A percentile compares a stretch with the other conserved stretches of the same genome.
These are phyloP conservation scores for Gaultheria prostrata DNA, from an alignment of 148 eudicot species.

Conservation along the genomic window DNA sequence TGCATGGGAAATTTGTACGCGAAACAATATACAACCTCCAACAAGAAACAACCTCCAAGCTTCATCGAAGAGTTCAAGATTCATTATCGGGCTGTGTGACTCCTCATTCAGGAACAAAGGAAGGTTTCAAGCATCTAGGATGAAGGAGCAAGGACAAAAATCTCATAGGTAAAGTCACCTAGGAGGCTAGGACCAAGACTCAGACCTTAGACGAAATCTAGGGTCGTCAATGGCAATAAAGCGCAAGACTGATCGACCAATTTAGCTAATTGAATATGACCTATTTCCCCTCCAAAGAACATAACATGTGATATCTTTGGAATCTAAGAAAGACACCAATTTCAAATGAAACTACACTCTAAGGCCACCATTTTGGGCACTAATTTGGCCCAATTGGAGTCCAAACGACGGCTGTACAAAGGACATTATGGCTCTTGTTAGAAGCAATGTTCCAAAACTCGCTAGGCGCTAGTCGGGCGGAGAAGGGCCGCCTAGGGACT, in stretches of 20 bases:
- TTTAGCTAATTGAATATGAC: not conserved
- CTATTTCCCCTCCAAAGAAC: not conserved
- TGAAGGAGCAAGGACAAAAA: constrained; percentile 6
- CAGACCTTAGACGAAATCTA: not conserved
- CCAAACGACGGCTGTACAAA: not conserved
- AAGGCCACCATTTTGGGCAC: not conserved
- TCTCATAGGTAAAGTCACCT: not conserved
- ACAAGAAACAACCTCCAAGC: not conserved
- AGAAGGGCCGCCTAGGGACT: no score
- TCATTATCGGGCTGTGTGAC: not conserved
- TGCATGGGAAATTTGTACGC: not conserved
- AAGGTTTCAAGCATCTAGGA: not conserved
- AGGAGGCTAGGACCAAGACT: not conserved
- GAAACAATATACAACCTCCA: not conserved
- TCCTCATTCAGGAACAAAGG: constrained; percentile 5
- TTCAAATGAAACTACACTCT: not conserved
- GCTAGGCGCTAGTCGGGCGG: no score
- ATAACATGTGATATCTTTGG: not conserved
- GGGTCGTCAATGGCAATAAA: not conserved
- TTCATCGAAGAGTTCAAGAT: not conserved
- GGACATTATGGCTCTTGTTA: not conserved
- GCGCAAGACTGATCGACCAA: not conserved
- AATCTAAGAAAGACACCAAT: not conserved
- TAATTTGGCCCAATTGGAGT: not conserved
- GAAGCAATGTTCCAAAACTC: no score